Evolutionary conservation across 495 filamentous ascomycete genomes (phyloP), one percentile per base, ranked within the genome.

Genomic region (Polyplosphaeria fusca): DNA sequence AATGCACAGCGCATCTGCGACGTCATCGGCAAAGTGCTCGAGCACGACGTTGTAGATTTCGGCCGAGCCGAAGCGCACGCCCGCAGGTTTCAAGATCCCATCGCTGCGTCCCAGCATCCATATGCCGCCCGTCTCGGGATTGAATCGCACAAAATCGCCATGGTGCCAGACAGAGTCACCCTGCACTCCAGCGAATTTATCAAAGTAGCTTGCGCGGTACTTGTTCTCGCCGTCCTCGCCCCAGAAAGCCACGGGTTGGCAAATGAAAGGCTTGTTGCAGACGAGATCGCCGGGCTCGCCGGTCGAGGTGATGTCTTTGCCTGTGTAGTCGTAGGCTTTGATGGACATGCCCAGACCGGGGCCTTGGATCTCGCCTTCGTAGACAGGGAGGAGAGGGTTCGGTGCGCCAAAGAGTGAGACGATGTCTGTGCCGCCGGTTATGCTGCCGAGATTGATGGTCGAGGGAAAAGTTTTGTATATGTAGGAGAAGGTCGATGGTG

Each of bases 11-110:
- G 88, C 87, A 61, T 96, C 91, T 54, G 87, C 87, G 22, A 95
- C 74, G 57, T 88, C 79, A 30, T 79, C 76, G 3, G 83, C 80
- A 64, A 94, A 95, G 66, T 91, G 83, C 45, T 86, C 79, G 14
- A 92, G 79, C 3, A 95, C 72, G n/a, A 95, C 73, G 63, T 94
- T 95, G 70, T 96, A 96, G 30, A 96, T 94, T 72, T 96, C 91
- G 11, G 86, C 84, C 16, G 79, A 83, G 4, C 88, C 88, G 65
- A 92, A 91, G 0, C 88, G 76, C 37, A 92, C 83, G 3, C 88
- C 88, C 0, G 83, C 79, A 0, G 88, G 88, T 60, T 92, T 92
- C 16, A 92, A 72, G 2, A 91, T 83, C 14, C 87, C 88, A 65
- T 92, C 88, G 27, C 81, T 83, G 16, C 88, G 80, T 3, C 88